Base-by-base conservation (phyloP, 805 yeast species). In the Myxozyma vanderwaltii region DNA sequence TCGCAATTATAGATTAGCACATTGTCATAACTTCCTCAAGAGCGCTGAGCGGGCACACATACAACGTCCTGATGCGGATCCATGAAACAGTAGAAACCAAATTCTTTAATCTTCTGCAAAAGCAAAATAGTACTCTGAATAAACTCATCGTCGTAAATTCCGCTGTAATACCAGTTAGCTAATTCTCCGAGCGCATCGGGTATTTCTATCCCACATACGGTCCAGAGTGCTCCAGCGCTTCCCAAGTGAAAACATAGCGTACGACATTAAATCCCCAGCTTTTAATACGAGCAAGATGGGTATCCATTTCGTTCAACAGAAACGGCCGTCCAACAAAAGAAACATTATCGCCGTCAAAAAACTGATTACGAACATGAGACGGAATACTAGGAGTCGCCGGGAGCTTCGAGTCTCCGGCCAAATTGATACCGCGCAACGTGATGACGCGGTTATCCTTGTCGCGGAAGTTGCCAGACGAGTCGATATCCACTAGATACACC, bases 21-120 rank as follows among this genome's bases (percentile, higher is more conserved):
- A n/a, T n/a, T n/a, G n/a, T n/a, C n/a, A n/a, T n/a, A n/a, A 50
- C 29, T 56, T 12, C 29, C 23, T 23, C 4, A 26, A 33, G 38
- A 36, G 19, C 15, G 23, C 38, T n/a, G n/a, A n/a, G 48, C 19
- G 51, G 29, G 24, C 10, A n/a, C 23, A 55, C 67, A 8, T 63
- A 63, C 67, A 12, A 86, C 95, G 71, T 91, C 97, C 72, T 91
- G 97, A 71, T 91, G 97, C 0, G 95, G 89, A 69, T 91, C 97
- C 64, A 91, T 70, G 65, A 88, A 84, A 5, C 90, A 89, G 67
- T 86, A 88, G 19, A 91, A 70, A 0, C 94, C 96, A 29, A 83
- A 76, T 19, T 78, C 69, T 47, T 81, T 77, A 13, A 88, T 79
- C 6, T 83, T 80, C 54, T 79, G 76, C 54, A 91, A 72, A 4